Evolutionary conservation across 257 asterid species (phyloP), one percentile per base, ranked within the genome.

Genomic region (Solanum okadae): DNA sequence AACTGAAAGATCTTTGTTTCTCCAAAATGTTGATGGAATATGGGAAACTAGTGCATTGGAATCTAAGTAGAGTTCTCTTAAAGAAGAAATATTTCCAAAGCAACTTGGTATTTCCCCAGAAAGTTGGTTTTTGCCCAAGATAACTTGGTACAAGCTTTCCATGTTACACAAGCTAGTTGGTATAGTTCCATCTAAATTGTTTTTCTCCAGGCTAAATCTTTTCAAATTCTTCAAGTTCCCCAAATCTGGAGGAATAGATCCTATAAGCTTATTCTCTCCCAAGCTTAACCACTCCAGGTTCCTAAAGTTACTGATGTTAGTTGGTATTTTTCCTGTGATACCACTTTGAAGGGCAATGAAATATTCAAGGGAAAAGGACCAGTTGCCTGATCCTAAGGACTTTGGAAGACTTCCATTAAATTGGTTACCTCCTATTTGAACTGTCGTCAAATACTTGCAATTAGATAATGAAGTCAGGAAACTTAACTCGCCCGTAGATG

Each of bases 311-410:
- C 88, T 89, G 18, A 90, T 29, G 34, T 83, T 87, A 63, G 25
- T 65, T 1, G 92, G 92, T 63, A 90, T 86, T 27, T 10, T 20
- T 79, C 92, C 90, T 81, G n/a, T 86, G 65, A 90, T 61, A 13
- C 86, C 73, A 34, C 68, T 59, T 6, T 8, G 0, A 27, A 0
- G 0, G 20, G 88, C 91, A 5, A 0, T 1, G 31, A 90, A 75
- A 1, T 5, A 1, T 37, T 56, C 86, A n/a, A 88, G 63, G 46
- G 88, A 83, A 6, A 73, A 11, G 3, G 91, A 90, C 25, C 88
- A 40, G 85, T 90, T 90, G 37, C 85, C 63, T 25, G 85, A 78
- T 9, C 89, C 86, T 4, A 86, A 12, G 56, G 67, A 82, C 22
- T 73, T 88, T 3, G 90, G 92, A 72, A 90, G 87, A 38, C 29